These are phyloP conservation scores for Clarkia xantiana DNA, from an alignment of 345 rosid species.

Conservation along the genomic window DNA sequence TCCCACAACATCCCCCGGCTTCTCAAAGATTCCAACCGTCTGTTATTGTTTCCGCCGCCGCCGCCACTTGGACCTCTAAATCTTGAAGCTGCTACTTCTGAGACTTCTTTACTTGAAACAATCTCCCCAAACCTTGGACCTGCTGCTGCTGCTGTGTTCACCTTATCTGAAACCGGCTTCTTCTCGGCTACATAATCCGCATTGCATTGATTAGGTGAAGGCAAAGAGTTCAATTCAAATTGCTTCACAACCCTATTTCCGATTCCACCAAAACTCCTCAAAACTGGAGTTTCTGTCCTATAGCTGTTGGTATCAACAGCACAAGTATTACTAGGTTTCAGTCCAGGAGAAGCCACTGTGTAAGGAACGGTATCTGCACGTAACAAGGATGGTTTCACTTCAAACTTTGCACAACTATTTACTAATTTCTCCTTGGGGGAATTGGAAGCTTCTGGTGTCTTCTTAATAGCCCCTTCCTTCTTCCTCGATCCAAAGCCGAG, in stretches of 20 bases:
- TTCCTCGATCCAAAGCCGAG: slow-evolving; percentile 13
- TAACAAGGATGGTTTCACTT: slow-evolving; percentile 26
- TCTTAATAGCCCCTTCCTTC: slow-evolving; percentile 10
- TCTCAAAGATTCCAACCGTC: slow-evolving; percentile 29
- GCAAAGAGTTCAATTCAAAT: slow-evolving; percentile 68
- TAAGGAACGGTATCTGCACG: slow-evolving; percentile 19
- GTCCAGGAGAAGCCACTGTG: slow-evolving; percentile 21
- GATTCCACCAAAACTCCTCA: slow-evolving; percentile 22
- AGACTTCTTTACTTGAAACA: neutral
- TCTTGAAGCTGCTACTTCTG: slow-evolving; percentile 13
- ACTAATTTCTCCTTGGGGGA: slow-evolving; percentile 19
- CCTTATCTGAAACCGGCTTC: slow-evolving; percentile 22
- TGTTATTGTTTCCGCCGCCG: slow-evolving; percentile 23
- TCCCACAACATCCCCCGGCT: slow-evolving; percentile 19
- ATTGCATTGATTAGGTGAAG: slow-evolving; percentile 33
- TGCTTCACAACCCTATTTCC: slow-evolving; percentile 43
- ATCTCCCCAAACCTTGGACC: slow-evolving; percentile 9
- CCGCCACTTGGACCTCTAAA: slow-evolving; percentile 17
- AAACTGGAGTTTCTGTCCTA: slow-evolving; percentile 17
- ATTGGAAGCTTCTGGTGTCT: slow-evolving; percentile 9
- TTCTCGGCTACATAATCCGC: slow-evolving; percentile 23
- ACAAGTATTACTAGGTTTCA: slow-evolving; percentile 12
- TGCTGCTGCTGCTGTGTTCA: slow-evolving; percentile 13
- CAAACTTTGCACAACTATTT: slow-evolving; percentile 13
- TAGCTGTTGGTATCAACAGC: slow-evolving; percentile 19